phyloP scores from a whole-genome alignment of 352 stramenopile species.

The Achlya hypogyna region DNA sequence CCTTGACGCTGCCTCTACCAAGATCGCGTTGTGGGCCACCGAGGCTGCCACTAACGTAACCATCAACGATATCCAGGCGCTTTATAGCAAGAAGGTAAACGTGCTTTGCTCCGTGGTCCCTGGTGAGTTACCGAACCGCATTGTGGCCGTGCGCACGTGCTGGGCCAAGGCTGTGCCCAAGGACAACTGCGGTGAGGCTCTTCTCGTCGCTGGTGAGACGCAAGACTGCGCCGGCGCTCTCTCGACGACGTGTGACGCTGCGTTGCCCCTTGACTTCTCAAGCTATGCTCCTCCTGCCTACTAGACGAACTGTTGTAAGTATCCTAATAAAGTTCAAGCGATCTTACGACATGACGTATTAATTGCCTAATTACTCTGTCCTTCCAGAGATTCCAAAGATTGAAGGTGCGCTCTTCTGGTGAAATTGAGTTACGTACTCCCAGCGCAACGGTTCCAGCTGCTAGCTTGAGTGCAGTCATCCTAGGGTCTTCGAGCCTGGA shows the following conservation, averaged over 20 bases:
- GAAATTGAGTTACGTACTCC: too few relatives aligned
- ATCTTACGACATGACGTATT: too few relatives aligned
- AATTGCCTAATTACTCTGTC: too few relatives aligned
- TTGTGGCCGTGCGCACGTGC: constrained; percentile 62
- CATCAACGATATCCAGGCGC: constrained; percentile 30
- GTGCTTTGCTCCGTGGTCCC: constrained; percentile 52
- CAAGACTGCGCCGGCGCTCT: constrained; percentile 20
- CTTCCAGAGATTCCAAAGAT: too few relatives aligned
- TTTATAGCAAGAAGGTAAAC: constrained; percentile 54
- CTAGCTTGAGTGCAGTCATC: too few relatives aligned
- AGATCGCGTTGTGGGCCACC: not conserved
- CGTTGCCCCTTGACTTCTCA: constrained; percentile 22
- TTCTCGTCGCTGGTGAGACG: constrained; percentile 4
- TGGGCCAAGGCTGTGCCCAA: constrained; percentile 33
- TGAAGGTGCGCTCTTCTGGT: too few relatives aligned
- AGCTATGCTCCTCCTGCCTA: too few relatives aligned
- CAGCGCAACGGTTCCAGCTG: too few relatives aligned
- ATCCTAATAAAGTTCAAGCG: too few relatives aligned
- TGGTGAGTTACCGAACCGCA: constrained; percentile 36
- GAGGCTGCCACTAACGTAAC: constrained; percentile 20
- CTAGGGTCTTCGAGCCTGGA: too few relatives aligned
- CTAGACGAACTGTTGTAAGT: too few relatives aligned
- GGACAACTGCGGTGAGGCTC: not conserved
- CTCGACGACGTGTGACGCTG: constrained; percentile 21
- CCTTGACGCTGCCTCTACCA: not conserved